phyloP scores from a whole-genome alignment of 306 rosid genomes.

The Bauhinia variegata region DNA sequence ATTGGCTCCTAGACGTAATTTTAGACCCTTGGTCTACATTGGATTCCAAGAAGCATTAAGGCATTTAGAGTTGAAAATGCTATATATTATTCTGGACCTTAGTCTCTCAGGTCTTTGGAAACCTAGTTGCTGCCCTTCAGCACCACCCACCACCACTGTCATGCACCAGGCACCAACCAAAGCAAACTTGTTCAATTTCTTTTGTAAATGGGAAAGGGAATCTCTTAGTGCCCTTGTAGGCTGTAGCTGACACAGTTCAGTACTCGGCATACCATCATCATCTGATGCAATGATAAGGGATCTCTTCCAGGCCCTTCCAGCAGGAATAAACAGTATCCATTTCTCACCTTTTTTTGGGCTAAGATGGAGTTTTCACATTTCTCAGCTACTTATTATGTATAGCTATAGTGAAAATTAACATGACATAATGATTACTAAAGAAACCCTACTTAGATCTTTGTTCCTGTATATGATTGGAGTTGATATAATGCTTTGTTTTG shows the following conservation, averaged over 20 bases:
- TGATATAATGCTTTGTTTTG: too few species aligned
- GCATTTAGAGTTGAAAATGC: slow-evolving; percentile 19
- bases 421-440: too few species aligned
- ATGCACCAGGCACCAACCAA: too few species aligned
- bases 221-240: slow-evolving; percentile 31
- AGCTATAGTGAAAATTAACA: too few species aligned
- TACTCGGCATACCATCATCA: slow-evolving; percentile 6
- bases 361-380: too few species aligned
- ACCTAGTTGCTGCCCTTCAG: background rate
- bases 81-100: background rate
- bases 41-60: slow-evolving; percentile 59
- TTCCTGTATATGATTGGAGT: too few species aligned
- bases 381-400: too few species aligned
- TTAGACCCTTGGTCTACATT: slow-evolving; percentile 33
- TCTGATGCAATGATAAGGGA: slow-evolving; percentile 23
- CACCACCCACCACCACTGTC: slow-evolving; percentile 34
- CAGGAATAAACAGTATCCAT: background rate
- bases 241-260: slow-evolving; percentile 33
- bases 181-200: slow-evolving; percentile 20
- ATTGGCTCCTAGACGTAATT: slow-evolving; percentile 23
- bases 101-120: too few species aligned
- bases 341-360: too few species aligned
- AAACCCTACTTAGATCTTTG: too few species aligned
- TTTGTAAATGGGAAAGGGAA: slow-evolving; percentile 33
- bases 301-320: slow-evolving; percentile 19